A percentile compares a stretch with the other conserved stretches of the same genome.
phyloP scores from a whole-genome alignment of 75 land plant genomes.

The Picea sitchensis region DNA sequence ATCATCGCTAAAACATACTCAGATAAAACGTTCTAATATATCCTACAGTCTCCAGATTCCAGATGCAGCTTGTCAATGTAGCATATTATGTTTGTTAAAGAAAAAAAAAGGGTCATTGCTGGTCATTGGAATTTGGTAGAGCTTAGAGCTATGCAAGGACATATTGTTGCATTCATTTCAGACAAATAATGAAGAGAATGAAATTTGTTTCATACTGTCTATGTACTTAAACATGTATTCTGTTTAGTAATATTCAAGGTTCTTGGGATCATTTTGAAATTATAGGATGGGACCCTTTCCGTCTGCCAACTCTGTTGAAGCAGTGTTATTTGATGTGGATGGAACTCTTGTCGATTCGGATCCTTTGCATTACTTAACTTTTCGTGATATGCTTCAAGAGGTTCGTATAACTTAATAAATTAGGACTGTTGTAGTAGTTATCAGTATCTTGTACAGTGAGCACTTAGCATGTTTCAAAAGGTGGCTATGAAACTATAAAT shows the following conservation, averaged over 20 bases:
- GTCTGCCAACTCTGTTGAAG: constrained; percentile 33
- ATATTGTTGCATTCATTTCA: background rate
- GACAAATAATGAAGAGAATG: background rate
- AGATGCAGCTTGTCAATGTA: too few species aligned
- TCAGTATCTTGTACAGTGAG: background rate
- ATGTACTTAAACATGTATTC: background rate
- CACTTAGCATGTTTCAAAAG: background rate
- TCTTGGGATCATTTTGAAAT: background rate
- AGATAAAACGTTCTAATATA: too few species aligned
- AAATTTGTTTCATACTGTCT: background rate
- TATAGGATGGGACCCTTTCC: constrained; percentile 7
- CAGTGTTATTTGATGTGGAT: constrained; percentile 77
- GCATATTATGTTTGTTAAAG: too few species aligned
- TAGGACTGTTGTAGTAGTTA: background rate
- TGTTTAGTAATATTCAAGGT: background rate
- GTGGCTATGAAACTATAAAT: background rate
- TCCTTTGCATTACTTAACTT: constrained; percentile 71
- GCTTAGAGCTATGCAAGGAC: background rate
- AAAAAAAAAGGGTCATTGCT: background rate
- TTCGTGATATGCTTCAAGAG: constrained; percentile 84
- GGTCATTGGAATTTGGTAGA: background rate
- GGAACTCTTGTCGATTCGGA: constrained; percentile 85
- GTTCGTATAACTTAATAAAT: constrained; percentile 17
- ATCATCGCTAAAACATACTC: too few species aligned
- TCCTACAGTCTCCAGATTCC: too few species aligned